Conservation (phyloP, 805 yeast genomes). For the Ogataea sp. region DNA sequence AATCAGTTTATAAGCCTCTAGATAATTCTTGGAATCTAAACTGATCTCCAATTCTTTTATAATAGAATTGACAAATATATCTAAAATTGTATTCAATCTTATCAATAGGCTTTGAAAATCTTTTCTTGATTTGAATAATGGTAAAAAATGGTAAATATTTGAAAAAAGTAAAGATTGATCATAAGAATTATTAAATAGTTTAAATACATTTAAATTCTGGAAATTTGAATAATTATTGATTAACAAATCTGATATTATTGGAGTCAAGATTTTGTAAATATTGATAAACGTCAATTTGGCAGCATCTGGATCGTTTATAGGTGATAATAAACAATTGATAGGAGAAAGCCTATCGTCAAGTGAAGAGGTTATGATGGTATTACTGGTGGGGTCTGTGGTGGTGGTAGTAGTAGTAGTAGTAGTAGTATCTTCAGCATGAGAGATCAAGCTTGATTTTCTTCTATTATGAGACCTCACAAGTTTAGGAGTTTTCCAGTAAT, state of each 20-base stretch:
- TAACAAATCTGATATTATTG: constrained; percentile 22
- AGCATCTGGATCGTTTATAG: constrained; percentile 15
- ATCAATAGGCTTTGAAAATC: constrained; percentile 21
- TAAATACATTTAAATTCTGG: constrained; percentile 21
- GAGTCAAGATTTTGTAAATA: constrained; percentile 20
- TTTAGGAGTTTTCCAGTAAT: constrained; percentile 21
- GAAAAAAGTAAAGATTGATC: constrained; percentile 24
- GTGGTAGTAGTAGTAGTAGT: no score
- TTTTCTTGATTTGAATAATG: constrained; percentile 11
- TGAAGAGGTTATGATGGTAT: no score
- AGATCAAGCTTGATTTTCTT: constrained; percentile 4
- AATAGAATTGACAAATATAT: constrained; percentile 65
- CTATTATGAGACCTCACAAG: no score
- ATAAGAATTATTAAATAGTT: constrained; percentile 21
- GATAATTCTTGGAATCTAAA: constrained; percentile 38
- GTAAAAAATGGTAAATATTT: constrained; percentile 20
- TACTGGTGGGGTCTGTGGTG: no score
- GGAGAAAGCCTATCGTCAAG: no score
- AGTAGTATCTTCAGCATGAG: no score
- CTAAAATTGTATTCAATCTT: constrained; percentile 46
- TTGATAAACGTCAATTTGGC: constrained; percentile 18
- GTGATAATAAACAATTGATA: constrained; percentile 16
- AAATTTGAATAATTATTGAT: constrained; percentile 26
- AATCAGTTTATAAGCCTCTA: constrained; percentile 23
- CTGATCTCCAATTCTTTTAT: constrained; percentile 59